A percentile compares a stretch with the other conserved stretches of the same genome.
Conservation (phyloP, 345 rosid genomes). For the Geranium brycei region DNA sequence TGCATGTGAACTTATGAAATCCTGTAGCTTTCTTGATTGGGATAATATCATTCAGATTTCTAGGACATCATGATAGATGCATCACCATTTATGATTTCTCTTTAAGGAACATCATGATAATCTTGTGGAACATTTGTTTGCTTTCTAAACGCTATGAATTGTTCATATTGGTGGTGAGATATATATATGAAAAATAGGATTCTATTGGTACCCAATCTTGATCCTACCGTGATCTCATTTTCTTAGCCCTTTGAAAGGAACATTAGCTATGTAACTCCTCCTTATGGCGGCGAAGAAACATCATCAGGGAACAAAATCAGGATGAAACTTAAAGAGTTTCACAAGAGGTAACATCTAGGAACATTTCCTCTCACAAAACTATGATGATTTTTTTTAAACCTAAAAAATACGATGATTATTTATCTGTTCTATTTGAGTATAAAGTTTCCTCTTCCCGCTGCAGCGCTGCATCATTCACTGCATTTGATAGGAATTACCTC, state of each 20-base stretch:
- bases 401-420: too few relatives aligned
- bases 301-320: slow-evolving; percentile 65
- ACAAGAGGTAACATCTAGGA: slow-evolving; percentile 38
- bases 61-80: not conserved
- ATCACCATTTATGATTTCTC: not conserved
- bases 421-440: too few relatives aligned
- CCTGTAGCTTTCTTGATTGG: not conserved
- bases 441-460: slow-evolving; percentile 5
- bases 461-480: slow-evolving; percentile 72
- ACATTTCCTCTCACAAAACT: not conserved
- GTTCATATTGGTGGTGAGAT: not conserved
- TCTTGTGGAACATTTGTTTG: not conserved
- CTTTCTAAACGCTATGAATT: not conserved
- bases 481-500: slow-evolving; percentile 67
- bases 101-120: too few relatives aligned
- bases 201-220: not conserved
- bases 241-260: slow-evolving; percentile 30
- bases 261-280: slow-evolving; percentile 48
- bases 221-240: not conserved
- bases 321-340: slow-evolving; percentile 76
- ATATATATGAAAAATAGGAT: not conserved
- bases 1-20: not conserved
- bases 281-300: slow-evolving; percentile 32
- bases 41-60: not conserved
- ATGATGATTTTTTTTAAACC: not conserved